These are phyloP conservation scores for Boletus vermiculosoides DNA, from an alignment of 768 basidiomycete genomes.

Conservation along the genomic window DNA sequence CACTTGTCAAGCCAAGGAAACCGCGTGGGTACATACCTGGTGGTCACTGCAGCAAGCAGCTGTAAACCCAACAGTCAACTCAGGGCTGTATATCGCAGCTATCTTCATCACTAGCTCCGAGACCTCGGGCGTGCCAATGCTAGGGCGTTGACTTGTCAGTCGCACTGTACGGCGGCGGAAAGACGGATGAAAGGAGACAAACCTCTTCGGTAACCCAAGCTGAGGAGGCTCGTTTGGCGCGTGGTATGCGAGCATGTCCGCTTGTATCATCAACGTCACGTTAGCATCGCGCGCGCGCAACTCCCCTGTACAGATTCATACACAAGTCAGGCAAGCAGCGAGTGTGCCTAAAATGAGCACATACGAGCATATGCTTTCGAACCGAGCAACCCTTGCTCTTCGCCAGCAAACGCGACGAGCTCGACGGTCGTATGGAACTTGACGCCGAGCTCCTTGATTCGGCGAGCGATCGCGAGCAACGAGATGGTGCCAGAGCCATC, in stretches of 20 bases:
- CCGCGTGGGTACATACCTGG: conserved; percentile 46
- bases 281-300: conserved; percentile 59
- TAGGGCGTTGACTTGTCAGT: conserved; percentile 27
- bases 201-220: conserved; percentile 76
- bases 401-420: conserved; percentile 83
- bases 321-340: background rate
- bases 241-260: conserved; percentile 90
- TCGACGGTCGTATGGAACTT: conserved; percentile 76
- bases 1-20: background rate
- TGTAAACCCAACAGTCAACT: conserved; percentile 67
- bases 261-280: conserved; percentile 82
- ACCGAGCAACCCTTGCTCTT: conserved; percentile 87
- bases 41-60: conserved; percentile 91
- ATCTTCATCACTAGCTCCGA: conserved; percentile 72
- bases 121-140: conserved; percentile 78
- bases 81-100: conserved; percentile 77
- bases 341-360: conserved; percentile 28
- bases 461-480: conserved; percentile 76
- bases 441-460: conserved; percentile 64
- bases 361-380: conserved; percentile 76
- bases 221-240: conserved; percentile 76
- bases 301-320: conserved; percentile 42
- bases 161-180: background rate
- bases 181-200: conserved; percentile 24
- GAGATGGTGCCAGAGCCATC: conserved; percentile 66